phyloP scores from a whole-genome alignment of 2,329 filamentous ascomycete species.

The Intubia oerlemansii region DNA sequence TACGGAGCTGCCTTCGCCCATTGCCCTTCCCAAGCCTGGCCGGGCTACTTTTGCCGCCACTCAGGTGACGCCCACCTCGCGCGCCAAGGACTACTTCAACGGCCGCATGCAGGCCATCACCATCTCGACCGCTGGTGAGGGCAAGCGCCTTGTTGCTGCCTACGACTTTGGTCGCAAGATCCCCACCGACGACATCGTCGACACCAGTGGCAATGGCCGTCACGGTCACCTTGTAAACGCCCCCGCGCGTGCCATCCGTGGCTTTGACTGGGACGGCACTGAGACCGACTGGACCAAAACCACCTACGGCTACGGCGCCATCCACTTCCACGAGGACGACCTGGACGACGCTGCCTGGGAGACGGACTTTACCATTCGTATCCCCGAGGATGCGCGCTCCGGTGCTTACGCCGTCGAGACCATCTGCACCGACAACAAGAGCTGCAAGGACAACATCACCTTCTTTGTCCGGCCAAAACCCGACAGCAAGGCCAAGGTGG shows the following conservation, averaged over 20 bases:
- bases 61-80: background rate
- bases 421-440: background rate
- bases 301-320: slow-evolving; percentile 3
- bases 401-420: slow-evolving; percentile 4
- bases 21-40: background rate
- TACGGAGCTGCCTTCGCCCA: no score
- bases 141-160: background rate
- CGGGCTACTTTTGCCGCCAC: background rate
- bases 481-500: background rate
- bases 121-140: background rate
- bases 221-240: slow-evolving; percentile 1
- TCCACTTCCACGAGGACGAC: slow-evolving; percentile 6
- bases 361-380: slow-evolving; percentile 1
- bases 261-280: slow-evolving; percentile 4
- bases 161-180: slow-evolving; percentile 2
- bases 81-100: slow-evolving; percentile 2
- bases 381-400: slow-evolving; percentile 1
- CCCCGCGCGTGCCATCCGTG: slow-evolving; percentile 2
- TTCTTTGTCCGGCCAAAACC: slow-evolving; percentile 3
- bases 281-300: slow-evolving; percentile 4
- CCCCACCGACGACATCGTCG: slow-evolving; percentile 1
- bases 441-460: slow-evolving; percentile 1
- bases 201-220: background rate
- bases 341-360: slow-evolving; percentile 4
- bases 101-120: slow-evolving; percentile 2